A percentile compares a stretch with the other conserved stretches of the same genome.
phyloP scores from a whole-genome alignment of 257 asterid genomes.

The Sherardia arvensis region DNA sequence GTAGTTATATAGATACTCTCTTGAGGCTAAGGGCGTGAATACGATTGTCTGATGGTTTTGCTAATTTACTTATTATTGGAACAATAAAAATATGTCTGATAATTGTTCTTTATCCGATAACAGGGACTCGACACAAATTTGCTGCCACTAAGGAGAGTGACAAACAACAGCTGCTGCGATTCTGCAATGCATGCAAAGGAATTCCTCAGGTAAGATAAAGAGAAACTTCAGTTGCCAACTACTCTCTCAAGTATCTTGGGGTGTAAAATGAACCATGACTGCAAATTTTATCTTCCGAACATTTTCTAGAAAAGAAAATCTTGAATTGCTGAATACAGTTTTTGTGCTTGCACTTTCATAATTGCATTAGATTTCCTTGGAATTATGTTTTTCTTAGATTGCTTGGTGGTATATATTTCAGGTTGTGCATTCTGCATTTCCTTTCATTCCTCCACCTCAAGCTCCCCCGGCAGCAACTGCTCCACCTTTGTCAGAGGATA shows the following conservation, averaged over 20 bases:
- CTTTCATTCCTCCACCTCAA: slow-evolving; percentile 36
- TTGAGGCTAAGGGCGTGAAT: not conserved
- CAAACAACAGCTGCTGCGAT: slow-evolving; percentile 57
- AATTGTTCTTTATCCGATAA: slow-evolving; percentile 10
- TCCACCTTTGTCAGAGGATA: slow-evolving; percentile 46
- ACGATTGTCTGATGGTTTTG: not conserved
- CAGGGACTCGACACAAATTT: slow-evolving; percentile 64
- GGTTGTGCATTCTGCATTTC: slow-evolving; percentile 48
- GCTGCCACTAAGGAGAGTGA: slow-evolving; percentile 52
- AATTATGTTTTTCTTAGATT: not conserved
- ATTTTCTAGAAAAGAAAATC: not conserved
- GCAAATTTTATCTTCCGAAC: not conserved
- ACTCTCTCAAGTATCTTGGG: not conserved
- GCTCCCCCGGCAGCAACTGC: slow-evolving; percentile 46
- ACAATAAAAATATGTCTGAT: not conserved
- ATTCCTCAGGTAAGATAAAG: slow-evolving; percentile 71
- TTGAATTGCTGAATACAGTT: not conserved
- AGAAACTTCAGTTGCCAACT: slow-evolving; percentile 1
- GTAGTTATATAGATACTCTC: not conserved
- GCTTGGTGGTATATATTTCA: slow-evolving; percentile 18
- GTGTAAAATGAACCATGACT: not conserved
- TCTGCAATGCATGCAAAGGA: slow-evolving; percentile 96
- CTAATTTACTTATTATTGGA: not conserved
- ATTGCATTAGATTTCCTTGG: not conserved
- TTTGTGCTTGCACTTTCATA: not conserved